Evolutionary conservation across 2,329 filamentous ascomycete genomes (phyloP).

Genomic region (Verticillium alfalfae): DNA sequence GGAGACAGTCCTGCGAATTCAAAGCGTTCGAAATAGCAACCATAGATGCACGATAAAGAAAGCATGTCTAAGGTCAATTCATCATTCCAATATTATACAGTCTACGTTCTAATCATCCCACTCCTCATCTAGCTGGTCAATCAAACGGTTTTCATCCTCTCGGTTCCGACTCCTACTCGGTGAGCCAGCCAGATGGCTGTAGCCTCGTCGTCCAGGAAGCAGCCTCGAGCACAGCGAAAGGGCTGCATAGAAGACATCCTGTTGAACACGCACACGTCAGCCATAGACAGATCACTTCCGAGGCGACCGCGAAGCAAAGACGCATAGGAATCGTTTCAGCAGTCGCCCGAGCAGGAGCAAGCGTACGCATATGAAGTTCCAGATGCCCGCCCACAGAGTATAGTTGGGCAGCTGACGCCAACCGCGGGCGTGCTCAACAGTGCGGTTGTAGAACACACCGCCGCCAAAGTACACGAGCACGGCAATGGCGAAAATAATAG

Average conservation of each 20-base stretch:
- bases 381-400: constrained; percentile 82
- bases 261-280: constrained; percentile 1
- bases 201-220: constrained; percentile 60
- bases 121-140: constrained; percentile 94
- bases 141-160: constrained; percentile 88
- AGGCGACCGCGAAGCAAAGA: constrained; percentile 10
- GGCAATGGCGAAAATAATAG: constrained; percentile 73
- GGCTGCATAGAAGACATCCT: constrained; percentile 63
- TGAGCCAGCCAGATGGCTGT: constrained; percentile 56
- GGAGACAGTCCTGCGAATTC: no score
- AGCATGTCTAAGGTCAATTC: neutral
- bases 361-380: constrained; percentile 76
- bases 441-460: constrained; percentile 92
- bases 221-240: constrained; percentile 65
- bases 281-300: constrained; percentile 11
- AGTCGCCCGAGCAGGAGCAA: constrained; percentile 23
- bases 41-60: no score
- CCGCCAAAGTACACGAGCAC: constrained; percentile 85
- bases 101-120: constrained; percentile 69
- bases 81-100: neutral
- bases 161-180: constrained; percentile 43
- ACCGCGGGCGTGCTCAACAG: constrained; percentile 87
- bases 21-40: no score
- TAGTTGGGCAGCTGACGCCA: constrained; percentile 97
- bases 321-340: constrained; percentile 4